Conservation (phyloP, 169 alveolate species). For the Condylostoma magnum region DNA sequence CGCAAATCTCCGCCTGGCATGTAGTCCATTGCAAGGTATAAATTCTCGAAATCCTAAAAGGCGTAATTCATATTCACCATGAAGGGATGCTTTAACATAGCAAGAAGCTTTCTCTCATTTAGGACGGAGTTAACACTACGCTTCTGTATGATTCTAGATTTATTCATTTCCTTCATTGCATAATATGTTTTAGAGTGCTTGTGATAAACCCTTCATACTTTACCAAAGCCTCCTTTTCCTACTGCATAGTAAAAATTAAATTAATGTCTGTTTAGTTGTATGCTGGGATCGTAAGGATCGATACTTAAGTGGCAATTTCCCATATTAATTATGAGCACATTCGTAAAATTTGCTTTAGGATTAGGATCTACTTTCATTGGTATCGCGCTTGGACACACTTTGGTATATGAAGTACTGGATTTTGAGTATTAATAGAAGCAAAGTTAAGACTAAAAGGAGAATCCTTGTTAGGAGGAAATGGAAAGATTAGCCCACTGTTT, state of each 20-base stretch:
- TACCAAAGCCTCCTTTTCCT: slow-evolving; percentile 87
- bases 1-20: slow-evolving; percentile 82
- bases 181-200: slow-evolving; percentile 37
- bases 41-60: slow-evolving; percentile 80
- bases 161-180: slow-evolving; percentile 62
- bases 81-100: slow-evolving; percentile 48
- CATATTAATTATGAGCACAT: no score
- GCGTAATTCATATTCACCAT: slow-evolving; percentile 83
- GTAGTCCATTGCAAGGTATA: slow-evolving; percentile 79
- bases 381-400: no score
- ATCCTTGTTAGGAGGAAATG: no score
- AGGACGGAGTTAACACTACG: slow-evolving; percentile 38
- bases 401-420: no score
- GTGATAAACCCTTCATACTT: slow-evolving; percentile 74
- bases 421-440: no score
- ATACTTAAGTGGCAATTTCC: slow-evolving; percentile 10
- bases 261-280: slow-evolving; percentile 5
- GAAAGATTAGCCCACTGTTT: no score
- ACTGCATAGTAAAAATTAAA: slow-evolving; percentile 53
- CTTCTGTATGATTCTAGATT: slow-evolving; percentile 40
- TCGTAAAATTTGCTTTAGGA: no score
- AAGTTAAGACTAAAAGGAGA: no score
- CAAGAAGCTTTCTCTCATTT: slow-evolving; percentile 36
- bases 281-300: slow-evolving; percentile 16
- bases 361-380: no score